Conservation (phyloP, 2,329 filamentous ascomycete species). For the Venturia asperata region DNA sequence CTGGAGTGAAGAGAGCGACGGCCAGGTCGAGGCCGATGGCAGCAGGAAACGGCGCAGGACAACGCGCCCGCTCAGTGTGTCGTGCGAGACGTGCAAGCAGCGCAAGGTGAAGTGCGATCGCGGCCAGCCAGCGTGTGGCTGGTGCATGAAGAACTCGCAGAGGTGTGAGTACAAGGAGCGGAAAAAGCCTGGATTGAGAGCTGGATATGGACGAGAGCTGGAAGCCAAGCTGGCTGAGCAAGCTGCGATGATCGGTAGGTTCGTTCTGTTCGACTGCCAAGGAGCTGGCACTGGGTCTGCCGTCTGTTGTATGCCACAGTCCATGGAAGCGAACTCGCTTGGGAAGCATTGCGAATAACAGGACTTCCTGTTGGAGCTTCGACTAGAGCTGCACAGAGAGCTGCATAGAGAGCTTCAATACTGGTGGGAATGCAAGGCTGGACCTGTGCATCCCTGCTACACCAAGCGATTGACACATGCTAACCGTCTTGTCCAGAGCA, state of each 20-base stretch:
- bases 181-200: constrained; percentile 58
- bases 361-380: too few relatives aligned
- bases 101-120: constrained; percentile 69
- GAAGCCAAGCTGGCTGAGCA: constrained; percentile 43
- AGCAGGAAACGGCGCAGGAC: constrained; percentile 24
- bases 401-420: background rate
- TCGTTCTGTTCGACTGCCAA: too few relatives aligned
- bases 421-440: background rate
- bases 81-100: constrained; percentile 66
- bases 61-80: constrained; percentile 43
- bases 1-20: constrained; percentile 29
- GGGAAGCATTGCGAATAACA: too few relatives aligned
- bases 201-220: constrained; percentile 56
- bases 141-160: constrained; percentile 62
- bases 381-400: background rate
- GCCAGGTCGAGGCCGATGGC: constrained; percentile 29
- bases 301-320: too few relatives aligned
- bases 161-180: constrained; percentile 62
- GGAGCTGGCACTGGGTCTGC: too few relatives aligned
- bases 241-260: constrained; percentile 15
- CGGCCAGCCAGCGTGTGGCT: constrained; percentile 66
- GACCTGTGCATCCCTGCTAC: background rate
- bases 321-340: too few relatives aligned
- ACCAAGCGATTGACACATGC: background rate
- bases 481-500: constrained; percentile 32